Conservation (phyloP, 352 stramenopile species). For the Phytophthora multivora region DNA sequence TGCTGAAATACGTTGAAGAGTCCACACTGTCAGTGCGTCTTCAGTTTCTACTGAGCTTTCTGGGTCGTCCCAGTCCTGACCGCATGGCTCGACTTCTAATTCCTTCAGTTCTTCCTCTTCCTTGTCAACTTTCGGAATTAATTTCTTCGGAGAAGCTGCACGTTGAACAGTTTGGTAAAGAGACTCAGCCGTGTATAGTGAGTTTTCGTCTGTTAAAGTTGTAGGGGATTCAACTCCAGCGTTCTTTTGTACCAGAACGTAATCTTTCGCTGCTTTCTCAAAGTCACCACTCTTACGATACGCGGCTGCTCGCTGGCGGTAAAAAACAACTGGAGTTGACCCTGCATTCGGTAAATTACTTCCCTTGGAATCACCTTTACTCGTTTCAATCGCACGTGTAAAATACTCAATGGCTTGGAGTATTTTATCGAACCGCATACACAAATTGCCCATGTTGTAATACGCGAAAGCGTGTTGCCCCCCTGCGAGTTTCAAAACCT, state of each 20-base stretch:
- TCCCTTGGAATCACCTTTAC: conserved; percentile 11
- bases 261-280: conserved; percentile 66
- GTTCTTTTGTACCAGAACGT: conserved; percentile 28
- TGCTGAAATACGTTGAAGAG: conserved; percentile 28
- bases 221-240: not conserved
- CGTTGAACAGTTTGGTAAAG: conserved; percentile 20
- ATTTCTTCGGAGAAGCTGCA: conserved; percentile 1
- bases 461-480: conserved; percentile 47
- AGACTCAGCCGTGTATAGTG: conserved; percentile 20
- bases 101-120: conserved; percentile 6
- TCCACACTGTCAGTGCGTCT: conserved; percentile 30
- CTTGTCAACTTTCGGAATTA: not conserved
- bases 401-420: conserved; percentile 53
- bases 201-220: conserved; percentile 6
- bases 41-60: conserved; percentile 10
- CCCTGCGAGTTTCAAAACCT: conserved; percentile 30
- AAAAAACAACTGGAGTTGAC: conserved; percentile 41
- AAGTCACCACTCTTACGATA: conserved; percentile 66
- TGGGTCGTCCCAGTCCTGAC: not conserved
- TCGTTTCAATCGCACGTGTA: conserved; percentile 43
- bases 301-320: conserved; percentile 53
- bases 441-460: conserved; percentile 63
- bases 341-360: conserved; percentile 1
- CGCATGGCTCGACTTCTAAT: not conserved
- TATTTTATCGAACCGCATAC: conserved; percentile 44